A percentile compares a stretch with the other conserved stretches of the same genome.
phyloP scores from a whole-genome alignment of 257 asterid species.

The Coffea canephora region DNA sequence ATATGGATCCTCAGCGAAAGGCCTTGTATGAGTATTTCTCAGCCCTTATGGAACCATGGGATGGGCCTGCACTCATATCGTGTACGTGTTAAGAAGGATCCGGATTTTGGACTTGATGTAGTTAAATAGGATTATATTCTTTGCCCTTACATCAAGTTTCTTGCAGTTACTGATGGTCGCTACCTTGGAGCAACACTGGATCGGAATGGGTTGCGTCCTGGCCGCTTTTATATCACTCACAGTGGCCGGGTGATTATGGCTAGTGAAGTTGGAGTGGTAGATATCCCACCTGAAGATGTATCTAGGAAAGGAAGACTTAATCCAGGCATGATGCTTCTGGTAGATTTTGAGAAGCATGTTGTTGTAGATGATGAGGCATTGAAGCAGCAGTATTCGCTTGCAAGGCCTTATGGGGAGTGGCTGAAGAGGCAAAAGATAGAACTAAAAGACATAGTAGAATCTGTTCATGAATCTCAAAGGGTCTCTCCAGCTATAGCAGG shows the following conservation, averaged over 20 bases:
- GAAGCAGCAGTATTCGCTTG: constrained; percentile 89
- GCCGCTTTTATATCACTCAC: constrained; percentile 92
- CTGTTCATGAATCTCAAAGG: constrained; percentile 67
- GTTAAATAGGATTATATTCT: constrained; percentile 6
- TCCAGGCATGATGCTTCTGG: constrained; percentile 99
- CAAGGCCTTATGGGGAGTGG: constrained; percentile 97
- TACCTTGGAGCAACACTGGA: constrained; percentile 99
- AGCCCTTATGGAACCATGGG: constrained; percentile 99
- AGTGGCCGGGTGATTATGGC: constrained; percentile 99
- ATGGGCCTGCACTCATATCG: constrained; percentile 98
- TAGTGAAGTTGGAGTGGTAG: constrained; percentile 99
- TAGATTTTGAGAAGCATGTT: constrained; percentile 94
- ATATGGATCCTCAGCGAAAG: constrained; percentile 84
- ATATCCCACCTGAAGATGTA: constrained; percentile 94
- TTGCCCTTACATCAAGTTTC: constrained; percentile 21
- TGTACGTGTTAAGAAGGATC: constrained; percentile 44
- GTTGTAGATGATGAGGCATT: constrained; percentile 97
- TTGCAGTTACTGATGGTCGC: constrained; percentile 98
- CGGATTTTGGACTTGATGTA: constrained; percentile 3
- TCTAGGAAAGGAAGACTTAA: constrained; percentile 94
- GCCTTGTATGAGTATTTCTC: constrained; percentile 91
- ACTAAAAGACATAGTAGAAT: constrained; percentile 80
- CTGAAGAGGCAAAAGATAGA: constrained; percentile 75
- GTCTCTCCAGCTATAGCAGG: constrained; percentile 76
- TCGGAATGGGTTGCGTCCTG: constrained; percentile 97